Percentiles rank a stretch among this genome's conserved stretches.
Evolutionary conservation across 2,329 filamentous ascomycete genomes (phyloP).

Genomic region (Paecilomyces dactylethromorphus): DNA sequence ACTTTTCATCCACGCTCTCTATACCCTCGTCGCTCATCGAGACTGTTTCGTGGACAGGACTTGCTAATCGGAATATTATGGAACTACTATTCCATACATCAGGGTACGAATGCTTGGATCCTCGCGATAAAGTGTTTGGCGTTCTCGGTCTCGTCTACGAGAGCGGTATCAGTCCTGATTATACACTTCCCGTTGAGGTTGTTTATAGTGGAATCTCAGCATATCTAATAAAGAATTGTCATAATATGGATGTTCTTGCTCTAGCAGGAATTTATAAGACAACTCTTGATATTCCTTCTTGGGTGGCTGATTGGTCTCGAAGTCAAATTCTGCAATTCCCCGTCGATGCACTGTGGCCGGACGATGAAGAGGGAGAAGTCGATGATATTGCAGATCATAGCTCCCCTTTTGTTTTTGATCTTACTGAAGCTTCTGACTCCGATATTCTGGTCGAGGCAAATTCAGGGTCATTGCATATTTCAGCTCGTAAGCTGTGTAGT

Average conservation of each 20-base stretch:
- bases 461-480: neutral
- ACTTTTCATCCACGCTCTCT: neutral
- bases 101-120: conserved; percentile 1
- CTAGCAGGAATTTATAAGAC: neutral
- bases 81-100: neutral
- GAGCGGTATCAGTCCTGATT: neutral
- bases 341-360: neutral
- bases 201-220: conserved; percentile 1
- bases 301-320: conserved; percentile 2
- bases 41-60: neutral
- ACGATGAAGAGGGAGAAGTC: neutral
- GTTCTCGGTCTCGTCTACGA: neutral
- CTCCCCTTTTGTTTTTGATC: neutral
- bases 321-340: neutral
- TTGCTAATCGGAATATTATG: neutral
- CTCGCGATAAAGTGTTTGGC: neutral
- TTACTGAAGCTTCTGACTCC: neutral
- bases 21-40: neutral
- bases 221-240: neutral
- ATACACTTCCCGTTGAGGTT: neutral
- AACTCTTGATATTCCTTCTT: neutral
- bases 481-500: neutral
- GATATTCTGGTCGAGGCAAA: neutral
- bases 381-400: neutral
- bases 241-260: conserved; percentile 1